These are phyloP conservation scores for Syzygium oleosum DNA, from an alignment of 345 rosid species.

Conservation along the genomic window DNA sequence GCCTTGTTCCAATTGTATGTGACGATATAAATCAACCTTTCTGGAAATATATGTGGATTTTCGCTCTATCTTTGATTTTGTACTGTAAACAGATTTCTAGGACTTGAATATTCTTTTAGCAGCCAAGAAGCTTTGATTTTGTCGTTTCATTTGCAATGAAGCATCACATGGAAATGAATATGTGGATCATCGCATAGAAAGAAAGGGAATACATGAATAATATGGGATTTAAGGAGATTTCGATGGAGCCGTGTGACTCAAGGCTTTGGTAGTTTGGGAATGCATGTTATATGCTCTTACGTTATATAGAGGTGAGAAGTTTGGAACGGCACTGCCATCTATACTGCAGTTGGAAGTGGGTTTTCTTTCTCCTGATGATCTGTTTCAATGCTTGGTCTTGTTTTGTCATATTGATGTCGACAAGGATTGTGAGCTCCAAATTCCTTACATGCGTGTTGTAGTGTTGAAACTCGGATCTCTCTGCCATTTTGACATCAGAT, in stretches of 20 bases:
- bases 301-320: neutral
- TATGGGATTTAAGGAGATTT: neutral
- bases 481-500: neutral
- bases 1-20: conserved; percentile 1
- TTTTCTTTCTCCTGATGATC: neutral
- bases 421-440: neutral
- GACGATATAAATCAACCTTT: neutral
- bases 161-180: neutral
- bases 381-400: neutral
- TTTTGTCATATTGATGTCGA: neutral
- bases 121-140: neutral
- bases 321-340: neutral
- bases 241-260: neutral
- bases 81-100: neutral
- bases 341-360: neutral
- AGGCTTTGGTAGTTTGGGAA: neutral
- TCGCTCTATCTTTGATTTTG: neutral
- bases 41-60: neutral
- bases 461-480: neutral
- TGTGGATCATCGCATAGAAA: neutral
- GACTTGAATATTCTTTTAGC: neutral
- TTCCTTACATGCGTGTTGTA: neutral
- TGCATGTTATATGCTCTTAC: neutral
- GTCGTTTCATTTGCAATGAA: neutral
- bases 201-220: neutral